These are phyloP conservation scores for Lathyrus sativus DNA, from an alignment of 306 rosid species.

Conservation along the genomic window DNA sequence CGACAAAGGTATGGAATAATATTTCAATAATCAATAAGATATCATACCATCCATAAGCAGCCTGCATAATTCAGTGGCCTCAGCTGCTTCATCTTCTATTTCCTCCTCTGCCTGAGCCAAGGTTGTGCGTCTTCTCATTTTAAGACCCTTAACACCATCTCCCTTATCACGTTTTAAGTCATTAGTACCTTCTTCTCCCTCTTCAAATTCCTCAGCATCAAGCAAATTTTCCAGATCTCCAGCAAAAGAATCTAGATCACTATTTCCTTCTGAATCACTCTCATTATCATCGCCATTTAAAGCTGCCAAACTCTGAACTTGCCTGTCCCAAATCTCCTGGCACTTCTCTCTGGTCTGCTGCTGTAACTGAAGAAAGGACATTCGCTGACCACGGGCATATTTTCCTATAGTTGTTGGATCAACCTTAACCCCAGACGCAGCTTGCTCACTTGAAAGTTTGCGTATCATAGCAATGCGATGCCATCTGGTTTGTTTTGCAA, in stretches of 20 bases:
- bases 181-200: slow-evolving; percentile 67
- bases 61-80: slow-evolving; percentile 86
- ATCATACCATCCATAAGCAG: slow-evolving; percentile 90
- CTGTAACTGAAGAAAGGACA: slow-evolving; percentile 98
- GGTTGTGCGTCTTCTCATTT: slow-evolving; percentile 87
- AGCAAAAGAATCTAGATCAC: slow-evolving; percentile 97
- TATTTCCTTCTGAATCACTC: slow-evolving; percentile 92
- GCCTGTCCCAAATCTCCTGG: slow-evolving; percentile 98
- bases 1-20: slow-evolving; percentile 6
- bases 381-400: slow-evolving; percentile 98
- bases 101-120: slow-evolving; percentile 91
- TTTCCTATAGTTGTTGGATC: slow-evolving; percentile 93
- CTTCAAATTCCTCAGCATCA: slow-evolving; percentile 96
- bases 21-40: slow-evolving; percentile 26
- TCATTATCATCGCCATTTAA: slow-evolving; percentile 80
- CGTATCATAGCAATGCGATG: slow-evolving; percentile 99
- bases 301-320: slow-evolving; percentile 78
- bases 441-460: slow-evolving; percentile 97
- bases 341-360: slow-evolving; percentile 98
- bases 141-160: slow-evolving; percentile 86
- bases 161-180: slow-evolving; percentile 73
- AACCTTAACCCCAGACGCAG: slow-evolving; percentile 92
- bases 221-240: slow-evolving; percentile 97
- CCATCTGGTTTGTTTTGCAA: slow-evolving; percentile 92
- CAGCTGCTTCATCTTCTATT: slow-evolving; percentile 88